phyloP scores from a whole-genome alignment of 2,329 filamentous ascomycete genomes.

The Penicillium decumbens region DNA sequence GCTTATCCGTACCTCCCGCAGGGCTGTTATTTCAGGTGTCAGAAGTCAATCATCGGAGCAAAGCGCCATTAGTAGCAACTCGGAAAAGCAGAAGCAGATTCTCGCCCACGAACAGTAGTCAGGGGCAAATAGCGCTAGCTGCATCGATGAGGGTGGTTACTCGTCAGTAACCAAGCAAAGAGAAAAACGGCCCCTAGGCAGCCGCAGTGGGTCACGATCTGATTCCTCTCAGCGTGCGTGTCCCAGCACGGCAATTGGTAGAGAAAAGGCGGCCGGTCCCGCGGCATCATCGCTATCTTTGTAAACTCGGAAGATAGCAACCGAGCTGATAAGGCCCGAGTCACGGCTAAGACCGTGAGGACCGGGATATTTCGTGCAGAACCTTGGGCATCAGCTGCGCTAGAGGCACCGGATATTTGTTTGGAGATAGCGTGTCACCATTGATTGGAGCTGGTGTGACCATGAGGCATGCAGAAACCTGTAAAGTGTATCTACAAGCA shows the following conservation, averaged over 20 bases:
- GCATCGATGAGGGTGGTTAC: neutral
- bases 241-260: constrained; percentile 10
- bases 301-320: constrained; percentile 2
- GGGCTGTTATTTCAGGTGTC: neutral
- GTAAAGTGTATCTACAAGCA: neutral
- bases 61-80: neutral
- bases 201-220: constrained; percentile 5
- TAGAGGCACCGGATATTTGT: neutral
- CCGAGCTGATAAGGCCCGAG: constrained; percentile 12
- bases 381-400: neutral
- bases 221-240: constrained; percentile 2
- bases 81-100: neutral
- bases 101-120: neutral
- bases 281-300: constrained; percentile 5
- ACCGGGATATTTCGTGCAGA: neutral
- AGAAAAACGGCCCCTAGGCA: neutral
- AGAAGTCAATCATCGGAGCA: constrained; percentile 10
- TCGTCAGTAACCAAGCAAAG: neutral
- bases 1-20: neutral
- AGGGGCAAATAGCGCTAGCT: neutral
- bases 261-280: neutral
- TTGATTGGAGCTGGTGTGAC: neutral
- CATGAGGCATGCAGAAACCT: neutral
- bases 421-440: neutral
- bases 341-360: neutral